Base-by-base conservation (phyloP, 352 stramenopile species). In the Phytopythium vexans region DNA sequence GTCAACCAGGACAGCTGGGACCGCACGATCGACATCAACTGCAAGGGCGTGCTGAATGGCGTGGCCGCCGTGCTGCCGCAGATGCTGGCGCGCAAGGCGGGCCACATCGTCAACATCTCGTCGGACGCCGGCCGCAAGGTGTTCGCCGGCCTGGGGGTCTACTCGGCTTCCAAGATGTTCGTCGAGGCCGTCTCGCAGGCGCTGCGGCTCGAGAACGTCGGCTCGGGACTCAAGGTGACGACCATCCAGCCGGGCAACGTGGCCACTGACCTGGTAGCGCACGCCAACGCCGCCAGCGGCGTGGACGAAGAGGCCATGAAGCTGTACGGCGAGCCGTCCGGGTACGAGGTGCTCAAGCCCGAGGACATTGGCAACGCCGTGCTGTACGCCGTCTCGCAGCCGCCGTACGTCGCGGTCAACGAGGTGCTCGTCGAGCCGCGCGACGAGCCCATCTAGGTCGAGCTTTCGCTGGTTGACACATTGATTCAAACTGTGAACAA, bases 11-110 rank as follows among this genome's bases (percentile, higher is more conserved):
- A 97, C 68, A 89, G 94, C 59, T 98, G 92, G 90, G 82, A 97
- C 48, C 70, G 67, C 61, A 95, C 83, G 10, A 88, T 98, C 42
- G 91, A 97, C 65, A 89, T 97, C 41, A 98, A 98, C 69, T 97
- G 88, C 74, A 97, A 96, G 60, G 92, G 90, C 33, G 76, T 85
- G 15, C 79, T 97, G 54, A 94, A 97, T 64, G 88, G 87, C 16
- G 82, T 97, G 58, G 88, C 74, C 0, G 72, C 72, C 7, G 81
- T 88, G 41, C 64, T 92, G 32, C 77, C 78, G 3, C 68, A 86
- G 37, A 92, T 94, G 80, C 53, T 93, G 40, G 74, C 68, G 45
- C 78, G 78, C 15, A 88, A 90, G 66, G 64, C 54, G 10, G 82
- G 85, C 9, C 85, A 95, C 55, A 93, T 95, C 53, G 73, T 95